phyloP scores from a whole-genome alignment of 345 rosid genomes.

The Moringa oleifera region DNA sequence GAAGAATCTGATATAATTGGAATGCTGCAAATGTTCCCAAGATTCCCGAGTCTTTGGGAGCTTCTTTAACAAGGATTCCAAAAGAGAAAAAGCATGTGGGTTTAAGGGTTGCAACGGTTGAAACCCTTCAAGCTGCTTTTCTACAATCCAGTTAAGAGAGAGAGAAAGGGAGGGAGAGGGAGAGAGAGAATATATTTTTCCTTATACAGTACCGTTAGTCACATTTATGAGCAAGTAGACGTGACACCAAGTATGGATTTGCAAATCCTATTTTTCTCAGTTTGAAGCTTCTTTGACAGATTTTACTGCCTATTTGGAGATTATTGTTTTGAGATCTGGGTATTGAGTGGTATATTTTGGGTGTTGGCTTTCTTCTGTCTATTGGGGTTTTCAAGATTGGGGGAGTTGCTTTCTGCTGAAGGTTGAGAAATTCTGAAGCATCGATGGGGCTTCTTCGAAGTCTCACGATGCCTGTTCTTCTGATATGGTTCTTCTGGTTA shows the following conservation, averaged over 20 bases:
- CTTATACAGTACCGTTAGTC: constrained; percentile 13
- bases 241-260: constrained; percentile 12
- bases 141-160: not conserved
- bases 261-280: not conserved
- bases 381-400: constrained; percentile 13
- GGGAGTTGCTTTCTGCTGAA: constrained; percentile 25
- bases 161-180: not conserved
- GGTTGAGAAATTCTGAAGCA: constrained; percentile 15
- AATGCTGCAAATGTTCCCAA: constrained; percentile 24
- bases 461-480: constrained; percentile 44
- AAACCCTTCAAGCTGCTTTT: constrained; percentile 28
- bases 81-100: constrained; percentile 13
- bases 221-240: not conserved
- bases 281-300: constrained; percentile 5
- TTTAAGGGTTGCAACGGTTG: constrained; percentile 24
- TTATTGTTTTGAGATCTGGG: constrained; percentile 12
- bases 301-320: not conserved
- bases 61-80: constrained; percentile 29
- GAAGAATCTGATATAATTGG: constrained; percentile 14
- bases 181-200: constrained; percentile 4
- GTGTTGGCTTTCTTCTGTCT: constrained; percentile 13
- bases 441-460: constrained; percentile 63
- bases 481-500: constrained; percentile 20
- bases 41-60: not conserved
- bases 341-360: constrained; percentile 1